Conservation (phyloP, 1,284 basidiomycete species). For the Boletellus deceptivus region DNA sequence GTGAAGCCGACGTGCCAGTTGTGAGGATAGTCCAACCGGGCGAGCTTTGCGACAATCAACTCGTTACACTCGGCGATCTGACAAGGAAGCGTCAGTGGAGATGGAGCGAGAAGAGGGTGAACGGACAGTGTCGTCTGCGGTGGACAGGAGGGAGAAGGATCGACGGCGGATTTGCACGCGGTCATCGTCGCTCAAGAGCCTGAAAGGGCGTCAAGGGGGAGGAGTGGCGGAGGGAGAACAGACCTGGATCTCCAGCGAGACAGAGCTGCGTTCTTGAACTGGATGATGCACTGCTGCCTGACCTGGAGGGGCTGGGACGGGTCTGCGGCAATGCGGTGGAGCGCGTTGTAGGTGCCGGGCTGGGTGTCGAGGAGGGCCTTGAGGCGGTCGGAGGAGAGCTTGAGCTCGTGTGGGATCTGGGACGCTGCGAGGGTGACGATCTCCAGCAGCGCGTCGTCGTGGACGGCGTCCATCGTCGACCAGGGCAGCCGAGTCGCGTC, state of each 20-base stretch:
- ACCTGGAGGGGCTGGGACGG: conserved; percentile 56
- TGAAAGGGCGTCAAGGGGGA: conserved; percentile 31
- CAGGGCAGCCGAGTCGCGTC: not conserved
- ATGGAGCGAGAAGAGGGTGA: conserved; percentile 1
- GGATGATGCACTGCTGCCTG: conserved; percentile 75
- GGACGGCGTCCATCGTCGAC: conserved; percentile 32
- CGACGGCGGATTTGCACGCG: conserved; percentile 56
- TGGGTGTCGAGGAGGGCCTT: conserved; percentile 61
- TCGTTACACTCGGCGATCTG: conserved; percentile 77
- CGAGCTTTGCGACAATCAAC: conserved; percentile 65
- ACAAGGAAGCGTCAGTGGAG: conserved; percentile 6
- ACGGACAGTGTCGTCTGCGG: conserved; percentile 67
- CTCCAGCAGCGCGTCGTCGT: conserved; percentile 60
- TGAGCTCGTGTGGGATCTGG: conserved; percentile 60
- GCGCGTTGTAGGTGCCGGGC: conserved; percentile 64
- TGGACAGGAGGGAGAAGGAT: conserved; percentile 63
- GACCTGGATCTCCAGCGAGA: conserved; percentile 71
- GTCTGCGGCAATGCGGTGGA: conserved; percentile 69
- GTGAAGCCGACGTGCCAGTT: conserved; percentile 50
- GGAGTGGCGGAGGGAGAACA: conserved; percentile 18
- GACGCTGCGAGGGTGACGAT: conserved; percentile 66
- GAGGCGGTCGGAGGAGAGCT: conserved; percentile 58
- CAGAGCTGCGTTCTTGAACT: conserved; percentile 73
- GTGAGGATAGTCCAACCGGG: conserved; percentile 67
- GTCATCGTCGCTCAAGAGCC: conserved; percentile 65